Evolutionary conservation across 2,329 filamentous ascomycete species (phyloP).

Genomic region (Claviceps capensis): DNA sequence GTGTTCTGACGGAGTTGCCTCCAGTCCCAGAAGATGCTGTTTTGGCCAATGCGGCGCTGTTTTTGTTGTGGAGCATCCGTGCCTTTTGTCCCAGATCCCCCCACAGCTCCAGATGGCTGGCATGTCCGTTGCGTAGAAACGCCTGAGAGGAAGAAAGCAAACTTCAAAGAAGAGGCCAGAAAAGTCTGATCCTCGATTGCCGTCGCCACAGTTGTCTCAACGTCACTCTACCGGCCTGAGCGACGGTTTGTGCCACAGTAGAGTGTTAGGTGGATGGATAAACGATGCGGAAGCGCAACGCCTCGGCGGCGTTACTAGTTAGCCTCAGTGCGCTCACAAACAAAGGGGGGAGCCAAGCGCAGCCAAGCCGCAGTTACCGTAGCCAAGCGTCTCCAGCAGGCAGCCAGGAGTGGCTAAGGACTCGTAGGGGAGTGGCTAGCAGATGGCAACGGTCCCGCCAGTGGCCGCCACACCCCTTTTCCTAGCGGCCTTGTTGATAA

Average conservation of each 20-base stretch:
- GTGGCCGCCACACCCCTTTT: background rate
- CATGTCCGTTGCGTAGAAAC: too few relatives aligned
- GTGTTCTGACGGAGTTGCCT: background rate
- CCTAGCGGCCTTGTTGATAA: background rate
- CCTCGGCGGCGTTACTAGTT: background rate
- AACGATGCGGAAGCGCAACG: background rate
- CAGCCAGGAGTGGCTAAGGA: background rate
- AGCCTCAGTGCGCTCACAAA: background rate
- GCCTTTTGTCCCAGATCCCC: background rate
- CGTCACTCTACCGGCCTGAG: background rate
- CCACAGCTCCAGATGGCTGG: too few relatives aligned
- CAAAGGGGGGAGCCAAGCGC: background rate
- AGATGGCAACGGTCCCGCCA: background rate
- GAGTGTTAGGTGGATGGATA: background rate
- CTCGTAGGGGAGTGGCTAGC: background rate
- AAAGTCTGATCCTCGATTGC: background rate
- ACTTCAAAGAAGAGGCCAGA: too few relatives aligned
- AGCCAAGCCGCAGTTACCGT: background rate
- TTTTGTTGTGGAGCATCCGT: background rate
- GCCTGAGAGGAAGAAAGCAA: too few relatives aligned
- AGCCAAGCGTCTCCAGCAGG: background rate
- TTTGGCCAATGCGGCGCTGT: constrained; percentile 4
- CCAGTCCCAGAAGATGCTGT: background rate
- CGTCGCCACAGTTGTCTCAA: background rate
- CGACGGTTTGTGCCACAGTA: background rate